Evolutionary conservation across 2,329 filamentous ascomycete species (phyloP), one percentile per base, ranked within the genome.

Genomic region (Grosmannia clavigera): DNA sequence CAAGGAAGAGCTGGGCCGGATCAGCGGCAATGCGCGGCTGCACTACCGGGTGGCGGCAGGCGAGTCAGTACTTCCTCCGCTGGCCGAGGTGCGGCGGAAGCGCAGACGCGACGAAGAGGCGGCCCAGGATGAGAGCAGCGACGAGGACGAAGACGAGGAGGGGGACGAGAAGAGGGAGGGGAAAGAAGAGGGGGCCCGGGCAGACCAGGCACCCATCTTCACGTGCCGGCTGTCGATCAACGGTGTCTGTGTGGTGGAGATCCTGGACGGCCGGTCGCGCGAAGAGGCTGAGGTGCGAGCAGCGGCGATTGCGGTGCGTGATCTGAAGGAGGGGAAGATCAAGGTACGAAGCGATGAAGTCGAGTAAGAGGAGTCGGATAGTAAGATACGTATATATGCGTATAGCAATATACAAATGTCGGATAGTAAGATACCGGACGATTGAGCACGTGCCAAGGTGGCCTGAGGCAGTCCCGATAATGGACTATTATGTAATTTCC

Each of bases 1-100:
- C 1, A 92, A 90, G 70, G 85, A 90, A 68, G 77, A 83, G 61
- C 71, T 95, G 10, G 85, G 86, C 0, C 72, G 78, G 53, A 65
- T 87, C 38, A 83, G 83, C 0, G 77, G 74, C 3, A 70, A 60
- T 1, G 71, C 78, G 60, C 77, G 68, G 33, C 79, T 90, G 0
- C 69, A 73, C 40, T 91, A 90, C 68, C 68, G 70, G 7, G 65
- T 75, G 56, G 62, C 19, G 43, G 16, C 25, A 25, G 19, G n/a
- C 9, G 40, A 38, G 6, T n/a, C 11, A 11, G 56, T 35, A 40
- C 50, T 19, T 27, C 38, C 38, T 12, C 14, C 3, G 64, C 66
- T 14, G 60, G 55, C 0, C 59, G 63, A 0, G 65, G 64, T 2
- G 66, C 63, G 1, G 68, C 68, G 5, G 68, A 60, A 29, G 16